Conservation (phyloP, 495 filamentous ascomycete genomes). For the Rhizodiscina lignyota region DNA sequence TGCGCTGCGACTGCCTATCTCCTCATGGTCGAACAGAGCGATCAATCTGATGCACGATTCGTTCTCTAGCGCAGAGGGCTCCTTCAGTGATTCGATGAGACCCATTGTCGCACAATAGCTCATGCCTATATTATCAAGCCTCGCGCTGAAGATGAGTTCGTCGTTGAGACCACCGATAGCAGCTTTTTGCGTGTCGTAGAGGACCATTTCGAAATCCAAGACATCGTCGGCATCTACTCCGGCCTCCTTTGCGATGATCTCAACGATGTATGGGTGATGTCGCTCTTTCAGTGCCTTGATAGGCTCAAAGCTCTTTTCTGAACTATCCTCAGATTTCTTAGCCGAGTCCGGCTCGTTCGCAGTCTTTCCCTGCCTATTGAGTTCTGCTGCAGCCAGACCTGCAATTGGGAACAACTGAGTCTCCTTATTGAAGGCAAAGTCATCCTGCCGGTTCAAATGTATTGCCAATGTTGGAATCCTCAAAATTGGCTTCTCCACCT, state of each 20-base stretch:
- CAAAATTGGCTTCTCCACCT: conserved; percentile 79
- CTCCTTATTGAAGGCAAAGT: conserved; percentile 91
- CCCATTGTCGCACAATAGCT: conserved; percentile 74
- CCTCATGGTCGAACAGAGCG: conserved; percentile 92
- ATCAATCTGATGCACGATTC: conserved; percentile 77
- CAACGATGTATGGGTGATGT: conserved; percentile 75
- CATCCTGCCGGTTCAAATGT: conserved; percentile 72
- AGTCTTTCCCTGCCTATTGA: conserved; percentile 50
- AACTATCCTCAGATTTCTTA: conserved; percentile 25
- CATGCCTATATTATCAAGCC: conserved; percentile 91
- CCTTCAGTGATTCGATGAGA: conserved; percentile 57
- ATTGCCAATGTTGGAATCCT: conserved; percentile 86
- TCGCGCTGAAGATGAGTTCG: conserved; percentile 85
- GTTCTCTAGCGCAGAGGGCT: conserved; percentile 40
- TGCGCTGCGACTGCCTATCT: conserved; percentile 79
- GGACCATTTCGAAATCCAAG: conserved; percentile 85
- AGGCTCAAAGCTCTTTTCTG: conserved; percentile 35
- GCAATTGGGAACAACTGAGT: conserved; percentile 87
- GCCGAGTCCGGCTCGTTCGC: too few species aligned
- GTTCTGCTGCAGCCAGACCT: conserved; percentile 68
- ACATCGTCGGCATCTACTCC: conserved; percentile 51
- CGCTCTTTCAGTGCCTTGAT: conserved; percentile 62
- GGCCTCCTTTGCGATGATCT: conserved; percentile 69
- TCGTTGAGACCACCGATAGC: conserved; percentile 79
- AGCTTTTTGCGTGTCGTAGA: conserved; percentile 88